Base-by-base conservation (phyloP, 2,329 filamentous ascomycete genomes). In the Tolypocladium nubicola region DNA sequence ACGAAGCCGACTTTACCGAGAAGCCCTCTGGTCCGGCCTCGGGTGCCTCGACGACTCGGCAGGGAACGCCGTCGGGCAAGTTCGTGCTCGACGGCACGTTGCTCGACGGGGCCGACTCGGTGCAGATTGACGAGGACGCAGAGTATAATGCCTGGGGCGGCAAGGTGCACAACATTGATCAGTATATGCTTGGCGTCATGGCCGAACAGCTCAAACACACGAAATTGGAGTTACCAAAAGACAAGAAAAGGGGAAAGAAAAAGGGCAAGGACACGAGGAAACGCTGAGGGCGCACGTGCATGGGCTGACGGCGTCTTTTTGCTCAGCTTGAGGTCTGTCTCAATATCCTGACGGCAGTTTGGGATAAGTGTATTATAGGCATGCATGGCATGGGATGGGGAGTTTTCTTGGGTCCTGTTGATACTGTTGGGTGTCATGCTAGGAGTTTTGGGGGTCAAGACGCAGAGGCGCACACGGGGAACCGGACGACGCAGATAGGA, bases 1-100 rank as follows among this genome's bases (percentile, higher is more conserved):
- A 96, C 63, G 90, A 92, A 52, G 89, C 84, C 5, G 91, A 96
- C 67, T 96, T 96, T 63, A 85, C 85, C 3, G 89, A 92, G 65
- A 82, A 83, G 69, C 73, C 79, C 57, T 63, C 77, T 64, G 56
- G 68, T 64, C 58, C 71, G 5, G 68, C 67, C 1, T 82, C 80
- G 0, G 79, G 78, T 3, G 68, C 76, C 2, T 81, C 80, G 5
- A 82, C 75, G 55, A 72, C 75, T 6, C 68, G 78, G 9, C 77
- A 80, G 58, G 79, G 78, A 1, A 83, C 80, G 10, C 81, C 81
- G 67, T 76, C 61, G 65, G 67, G 60, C 52, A 72, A 63, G 67
- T 73, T 62, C 57, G 70, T 59, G 7, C 58, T 72, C 26, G 70
- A 71, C 1, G 67, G 66, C 2, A 66, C 64, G 9, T 56, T 63